Evolutionary conservation across 129 eudicot species (phyloP).

Genomic region (carrot (Daucus carota)): DNA sequence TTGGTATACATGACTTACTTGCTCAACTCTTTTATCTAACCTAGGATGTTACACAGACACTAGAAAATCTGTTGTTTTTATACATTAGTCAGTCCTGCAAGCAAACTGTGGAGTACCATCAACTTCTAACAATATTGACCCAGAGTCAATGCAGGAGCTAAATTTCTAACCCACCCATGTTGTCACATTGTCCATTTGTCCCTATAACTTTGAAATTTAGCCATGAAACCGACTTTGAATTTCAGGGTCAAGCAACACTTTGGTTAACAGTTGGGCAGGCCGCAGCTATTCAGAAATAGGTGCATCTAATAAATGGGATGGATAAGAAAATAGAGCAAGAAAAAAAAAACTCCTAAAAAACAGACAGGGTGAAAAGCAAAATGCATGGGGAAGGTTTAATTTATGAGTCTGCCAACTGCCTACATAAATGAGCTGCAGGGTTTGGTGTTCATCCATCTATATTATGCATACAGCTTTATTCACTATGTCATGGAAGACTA

Average conservation of each 20-base stretch:
- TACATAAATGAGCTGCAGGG: not conserved
- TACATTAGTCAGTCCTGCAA: too few species aligned
- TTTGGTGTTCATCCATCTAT: conserved; percentile 2
- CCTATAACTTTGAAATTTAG: not conserved
- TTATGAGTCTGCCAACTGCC: not conserved
- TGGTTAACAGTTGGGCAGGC: not conserved
- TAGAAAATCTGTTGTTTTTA: too few species aligned
- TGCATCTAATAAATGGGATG: not conserved
- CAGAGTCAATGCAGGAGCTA: not conserved
- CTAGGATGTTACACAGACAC: too few species aligned
- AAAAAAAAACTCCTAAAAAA: not conserved
- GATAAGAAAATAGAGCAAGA: not conserved
- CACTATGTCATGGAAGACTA: too few species aligned
- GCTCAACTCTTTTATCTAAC: too few species aligned
- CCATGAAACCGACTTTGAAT: not conserved
- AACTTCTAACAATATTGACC: not conserved
- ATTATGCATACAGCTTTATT: not conserved
- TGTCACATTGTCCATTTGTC: not conserved
- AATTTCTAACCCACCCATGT: not conserved
- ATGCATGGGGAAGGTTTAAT: not conserved
- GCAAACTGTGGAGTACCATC: too few species aligned
- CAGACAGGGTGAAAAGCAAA: not conserved
- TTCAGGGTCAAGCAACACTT: not conserved
- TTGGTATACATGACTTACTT: too few species aligned
- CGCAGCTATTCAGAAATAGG: not conserved